Conservation (phyloP, 192 early-diverging fungal species). For the Rhizoclosmatium sp. region DNA sequence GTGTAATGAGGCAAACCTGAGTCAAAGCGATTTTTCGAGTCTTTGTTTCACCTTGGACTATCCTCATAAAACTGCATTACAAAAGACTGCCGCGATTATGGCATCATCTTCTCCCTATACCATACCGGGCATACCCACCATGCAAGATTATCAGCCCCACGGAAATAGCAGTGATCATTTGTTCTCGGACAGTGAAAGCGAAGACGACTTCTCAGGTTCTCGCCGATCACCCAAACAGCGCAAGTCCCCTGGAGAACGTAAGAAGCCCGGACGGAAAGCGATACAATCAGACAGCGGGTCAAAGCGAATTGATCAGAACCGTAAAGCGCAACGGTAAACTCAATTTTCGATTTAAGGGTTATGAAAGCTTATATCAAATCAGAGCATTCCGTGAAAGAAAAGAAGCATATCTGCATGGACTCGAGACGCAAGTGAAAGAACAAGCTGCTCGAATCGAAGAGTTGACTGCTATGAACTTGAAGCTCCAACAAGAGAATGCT, state of each 20-base stretch:
- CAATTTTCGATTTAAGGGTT: neutral
- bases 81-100: no score
- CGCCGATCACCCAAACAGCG: neutral
- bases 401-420: constrained; percentile 21
- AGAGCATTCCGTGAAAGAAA: constrained; percentile 27
- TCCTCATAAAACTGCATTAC: no score
- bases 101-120: no score
- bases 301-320: constrained; percentile 36
- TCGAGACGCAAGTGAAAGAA: constrained; percentile 27
- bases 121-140: no score
- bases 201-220: neutral
- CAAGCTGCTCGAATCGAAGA: constrained; percentile 9
- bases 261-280: neutral
- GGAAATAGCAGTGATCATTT: no score
- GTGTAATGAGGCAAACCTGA: no score
- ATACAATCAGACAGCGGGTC: neutral
- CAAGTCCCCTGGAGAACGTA: neutral
- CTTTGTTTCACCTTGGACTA: no score
- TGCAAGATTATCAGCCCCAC: no score
- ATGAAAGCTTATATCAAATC: neutral
- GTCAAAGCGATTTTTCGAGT: no score
- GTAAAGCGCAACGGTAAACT: constrained; percentile 4
- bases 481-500: neutral
- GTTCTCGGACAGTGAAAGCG: neutral
- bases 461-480: constrained; percentile 5